Evolutionary conservation across 352 stramenopile species (phyloP).

Genomic region (Pythium guiyangense): DNA sequence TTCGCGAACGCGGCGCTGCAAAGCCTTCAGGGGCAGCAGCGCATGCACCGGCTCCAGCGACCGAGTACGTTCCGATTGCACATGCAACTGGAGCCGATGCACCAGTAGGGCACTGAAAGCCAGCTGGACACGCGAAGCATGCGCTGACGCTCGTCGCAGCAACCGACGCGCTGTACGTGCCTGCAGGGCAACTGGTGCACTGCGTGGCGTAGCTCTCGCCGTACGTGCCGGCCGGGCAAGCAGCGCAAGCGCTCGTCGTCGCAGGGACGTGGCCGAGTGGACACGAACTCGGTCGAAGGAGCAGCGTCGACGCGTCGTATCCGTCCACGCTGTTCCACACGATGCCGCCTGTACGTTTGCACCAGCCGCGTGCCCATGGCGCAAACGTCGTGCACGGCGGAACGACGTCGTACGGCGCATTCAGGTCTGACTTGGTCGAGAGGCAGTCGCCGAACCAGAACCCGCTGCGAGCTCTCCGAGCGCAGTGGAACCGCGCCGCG

Average conservation of each 20-base stretch:
- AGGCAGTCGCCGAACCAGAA: constrained; percentile 59
- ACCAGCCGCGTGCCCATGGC: constrained; percentile 48
- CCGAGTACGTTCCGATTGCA: constrained; percentile 31
- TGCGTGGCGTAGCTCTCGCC: constrained; percentile 22
- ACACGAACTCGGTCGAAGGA: constrained; percentile 43
- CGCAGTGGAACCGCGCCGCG: constrained; percentile 36
- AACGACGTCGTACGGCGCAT: constrained; percentile 44
- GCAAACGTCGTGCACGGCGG: constrained; percentile 35
- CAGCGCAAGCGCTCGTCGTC: constrained; percentile 18
- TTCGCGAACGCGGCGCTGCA: constrained; percentile 19
- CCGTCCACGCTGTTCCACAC: constrained; percentile 48
- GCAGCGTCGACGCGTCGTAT: constrained; percentile 37
- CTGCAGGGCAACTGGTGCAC: constrained; percentile 31
- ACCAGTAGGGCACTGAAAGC: constrained; percentile 30
- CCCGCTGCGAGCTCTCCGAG: constrained; percentile 34
- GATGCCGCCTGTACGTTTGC: constrained; percentile 36
- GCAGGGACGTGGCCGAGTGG: constrained; percentile 14
- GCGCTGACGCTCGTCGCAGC: constrained; percentile 16
- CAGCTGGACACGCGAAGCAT: constrained; percentile 39
- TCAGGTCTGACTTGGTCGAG: constrained; percentile 35
- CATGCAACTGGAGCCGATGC: constrained; percentile 24
- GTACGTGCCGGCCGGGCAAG: constrained; percentile 38
- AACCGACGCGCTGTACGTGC: constrained; percentile 38
- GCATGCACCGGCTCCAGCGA: constrained; percentile 24
- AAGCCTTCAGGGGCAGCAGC: constrained; percentile 41